Percentiles rank a stretch among this genome's conserved stretches.
Evolutionary conservation across 2,329 filamentous ascomycete species (phyloP).

Genomic region (Claviceps pazoutovae): DNA sequence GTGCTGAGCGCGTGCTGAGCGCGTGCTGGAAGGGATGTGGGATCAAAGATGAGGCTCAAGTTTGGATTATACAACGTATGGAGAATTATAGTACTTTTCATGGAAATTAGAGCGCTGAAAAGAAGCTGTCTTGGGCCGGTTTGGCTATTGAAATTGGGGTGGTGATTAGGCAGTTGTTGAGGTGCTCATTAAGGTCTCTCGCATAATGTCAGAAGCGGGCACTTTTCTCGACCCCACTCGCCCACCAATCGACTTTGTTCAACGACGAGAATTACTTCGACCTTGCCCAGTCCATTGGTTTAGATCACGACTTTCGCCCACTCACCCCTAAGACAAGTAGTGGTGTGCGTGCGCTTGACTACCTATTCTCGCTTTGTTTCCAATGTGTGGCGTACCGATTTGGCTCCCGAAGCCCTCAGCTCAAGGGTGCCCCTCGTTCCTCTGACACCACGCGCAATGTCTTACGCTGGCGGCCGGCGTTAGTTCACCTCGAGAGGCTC

Average conservation of each 20-base stretch:
- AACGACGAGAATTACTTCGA: too few species aligned
- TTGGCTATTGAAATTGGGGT: too few species aligned
- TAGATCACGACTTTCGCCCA: neutral
- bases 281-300: neutral
- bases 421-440: neutral
- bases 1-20: too few species aligned
- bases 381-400: neutral
- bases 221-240: neutral
- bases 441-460: neutral
- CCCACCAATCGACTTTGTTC: neutral
- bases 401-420: constrained; percentile 5
- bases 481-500: neutral
- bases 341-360: neutral
- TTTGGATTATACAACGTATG: too few species aligned
- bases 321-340: neutral
- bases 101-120: too few species aligned
- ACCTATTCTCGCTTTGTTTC: neutral
- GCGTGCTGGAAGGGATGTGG: too few species aligned
- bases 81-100: too few species aligned
- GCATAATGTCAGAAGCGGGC: neutral
- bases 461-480: neutral
- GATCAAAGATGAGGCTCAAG: too few species aligned
- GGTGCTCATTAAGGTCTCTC: too few species aligned
- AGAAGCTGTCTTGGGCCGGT: too few species aligned
- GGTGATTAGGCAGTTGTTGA: too few species aligned